Base-by-base conservation (phyloP, 176 grass and related monocot genomes). In the Bolboschoenus planiculmis region DNA sequence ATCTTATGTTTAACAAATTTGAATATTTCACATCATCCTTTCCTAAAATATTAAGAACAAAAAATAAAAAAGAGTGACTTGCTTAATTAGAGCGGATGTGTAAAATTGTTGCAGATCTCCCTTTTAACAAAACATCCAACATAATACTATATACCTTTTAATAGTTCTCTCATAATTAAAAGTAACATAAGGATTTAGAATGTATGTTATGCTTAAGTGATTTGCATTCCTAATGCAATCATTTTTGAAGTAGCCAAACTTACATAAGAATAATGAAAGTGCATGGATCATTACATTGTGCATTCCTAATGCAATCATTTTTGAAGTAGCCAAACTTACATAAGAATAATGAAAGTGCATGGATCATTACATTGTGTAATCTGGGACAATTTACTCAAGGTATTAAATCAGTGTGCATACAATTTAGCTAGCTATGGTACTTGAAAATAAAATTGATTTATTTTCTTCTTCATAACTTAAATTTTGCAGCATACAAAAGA, bases 401-500 rank as follows among this genome's bases (percentile, higher is more conserved):
- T 39, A 21, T 34, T 29, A 13, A 56, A 18, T 65, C 13, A 16
- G 31, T 68, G 10, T 29, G n/a, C n/a, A 16, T 80, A 2, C 30
- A 80, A 59, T 80, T 80, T 16, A 3, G 50, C 50, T 15, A 0
- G 23, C 30, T 27, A 53, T 39, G 37, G 44, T 78, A 16, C 27
- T 78, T 8, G 11, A 78, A 78, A 30, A 20, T 31, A 4, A 31
- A 78, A 15, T 27, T 80, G 31, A 56, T 16, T 53, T 39, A 27
- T 4, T 60, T 39, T 80, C 6, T 82, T 62, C 35, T 44, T 48
- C 79, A 16, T 39, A 10, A 46, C 51, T 60, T 21, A 13, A 59
- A 53, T 64, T 29, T 39, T 24, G 11, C 84, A 97, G 95, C 54
- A 82, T 94, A 86, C 88, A 87, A 74, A 85, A 85, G 48, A 94